Base-by-base conservation (phyloP, 129 eudicot genomes). In the Lactuca sativa region DNA sequence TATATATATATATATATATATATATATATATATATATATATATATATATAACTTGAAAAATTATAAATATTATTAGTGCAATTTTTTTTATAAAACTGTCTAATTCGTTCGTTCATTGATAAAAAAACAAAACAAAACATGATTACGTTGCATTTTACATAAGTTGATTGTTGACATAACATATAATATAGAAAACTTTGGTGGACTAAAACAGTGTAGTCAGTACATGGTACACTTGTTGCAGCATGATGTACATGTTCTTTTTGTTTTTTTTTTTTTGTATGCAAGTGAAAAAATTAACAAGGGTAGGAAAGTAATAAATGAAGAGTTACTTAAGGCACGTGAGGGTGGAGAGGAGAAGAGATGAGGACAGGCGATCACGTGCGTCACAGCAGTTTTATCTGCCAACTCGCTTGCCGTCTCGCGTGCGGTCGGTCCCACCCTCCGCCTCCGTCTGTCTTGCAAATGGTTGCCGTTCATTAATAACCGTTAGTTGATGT, bases 361-460 rank as follows among this genome's bases (percentile, higher is more conserved):
- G 52, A 47, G 36, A 74, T 74, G 63, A 74, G 60, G 36, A 74
- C 79, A 74, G 66, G 44, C 14, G 59, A 72, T 74, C 79, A 74
- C 79, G 73, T 74, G 79, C 67, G 49, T 56, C 79, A 34, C 49
- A 56, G 78, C 64, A 74, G 77, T 73, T 73, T 62, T 53, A 51
- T 36, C 62, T 74, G 72, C 37, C 61, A 59, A 70, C 66, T 55
- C 25, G 25, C 31, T 64, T 43, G 69, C 69, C 69, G 59, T 59
- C 67, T 74, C 78, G 72, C 79, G 79, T 74, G 79, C 73, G 79
- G 79, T 74, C 73, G 79, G 79, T 17, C 79, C 79, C 79, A 58
- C 67, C 7, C 13, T 4, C 49, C 44, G 48, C 21, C 58, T 17
- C 79, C 79, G 73, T 65, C 36, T 43, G 66, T 56, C 15, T 33